Base-by-base conservation (phyloP, 306 rosid species). In the Senna siamea region DNA sequence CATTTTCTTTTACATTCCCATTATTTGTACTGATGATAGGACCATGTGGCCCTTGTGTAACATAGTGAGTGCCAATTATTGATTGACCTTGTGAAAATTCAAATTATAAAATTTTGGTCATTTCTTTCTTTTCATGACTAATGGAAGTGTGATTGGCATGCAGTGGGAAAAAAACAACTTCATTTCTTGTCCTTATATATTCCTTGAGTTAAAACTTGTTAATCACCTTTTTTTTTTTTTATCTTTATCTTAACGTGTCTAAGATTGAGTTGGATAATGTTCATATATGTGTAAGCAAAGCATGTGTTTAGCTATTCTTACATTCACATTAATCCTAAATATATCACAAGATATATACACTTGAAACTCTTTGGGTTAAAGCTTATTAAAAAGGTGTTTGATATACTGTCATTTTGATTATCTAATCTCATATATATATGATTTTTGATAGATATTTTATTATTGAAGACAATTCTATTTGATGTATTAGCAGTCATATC, bases 1-100 rank as follows among this genome's bases (percentile, higher is more conserved):
- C 47, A 9, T 44, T 78, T 48, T 82, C 61, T 73, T 74, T 69
- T 84, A 51, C 30, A 60, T 66, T 58, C 9, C 59, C 72, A 70
- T 37, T 69, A 74, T 80, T 66, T 80, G 67, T 19, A 40, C 70
- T 30, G 60, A 37, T 2, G 30, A 64, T 20, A 46, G 76, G 72
- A 74, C 62, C 76, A 68, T 30, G 78, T 76, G 77, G 76, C 55
- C 66, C 59, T 53, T 37, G n/a, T 72, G n/a, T n/a, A n/a, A 34
- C 64, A 6, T 58, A 34, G 40, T 70, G 44, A 66, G 1, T 40
- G 20, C 41, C 53, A 64, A 81, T 76, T 40, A 78, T 65, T 86
- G 76, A 79, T 76, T 65, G 74, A 74, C 78, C 78, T 79, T 22
- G 14, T 41, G 70, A 64, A 74, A 63, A 44, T 78, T 74, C 34